Evolutionary conservation across 202 grass and related monocot genomes (phyloP), one percentile per base, ranked within the genome.

Genomic region (Saccharum hybrid): DNA sequence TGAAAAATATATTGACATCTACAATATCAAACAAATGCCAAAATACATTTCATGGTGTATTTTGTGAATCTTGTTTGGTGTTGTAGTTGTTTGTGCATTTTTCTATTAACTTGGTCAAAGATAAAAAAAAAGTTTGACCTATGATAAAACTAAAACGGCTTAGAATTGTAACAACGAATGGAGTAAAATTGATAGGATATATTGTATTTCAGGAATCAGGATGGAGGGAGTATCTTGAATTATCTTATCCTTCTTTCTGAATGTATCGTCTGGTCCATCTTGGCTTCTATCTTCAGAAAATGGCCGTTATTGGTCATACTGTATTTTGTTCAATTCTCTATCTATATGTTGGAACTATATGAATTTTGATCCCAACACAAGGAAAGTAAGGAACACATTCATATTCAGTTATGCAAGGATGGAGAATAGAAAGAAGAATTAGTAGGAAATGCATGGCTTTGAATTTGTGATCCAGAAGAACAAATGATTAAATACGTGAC

Each of bases 391-490:
- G 22, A 19, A 43, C 31, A 39, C 31, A 19, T 73, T 61, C 0
- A 66, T 82, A 59, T 79, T 19, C 82, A 96, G 91, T 45, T 94
- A 18, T 94, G 89, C 93, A 92, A 96, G 71, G 88, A 90, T 80
- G 91, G 16, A 54, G 15, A 98, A 80, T 89, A 81, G 70, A 81
- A 62, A 75, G 87, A n/a, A 48, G 56, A 90, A 59, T 87, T 91
- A 41, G 88, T 93, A 26, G 90, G 92, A 4, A 41, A 89, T 90
- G 9, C 87, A 98, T 12, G 90, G 26, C 23, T 28, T 63, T 10
- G 23, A 6, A 13, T 63, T 63, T 22, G 23, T 93, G 85, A 87
- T 93, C 19, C 74, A 90, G 68, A 93, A 90, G 56, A 66, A 87
- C 73, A 78, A 81, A 34, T 92, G 77, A 98, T 14, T 8, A 30